Base-by-base conservation (phyloP, 2,329 filamentous ascomycete genomes). In the Lachnellula willkommii region DNA sequence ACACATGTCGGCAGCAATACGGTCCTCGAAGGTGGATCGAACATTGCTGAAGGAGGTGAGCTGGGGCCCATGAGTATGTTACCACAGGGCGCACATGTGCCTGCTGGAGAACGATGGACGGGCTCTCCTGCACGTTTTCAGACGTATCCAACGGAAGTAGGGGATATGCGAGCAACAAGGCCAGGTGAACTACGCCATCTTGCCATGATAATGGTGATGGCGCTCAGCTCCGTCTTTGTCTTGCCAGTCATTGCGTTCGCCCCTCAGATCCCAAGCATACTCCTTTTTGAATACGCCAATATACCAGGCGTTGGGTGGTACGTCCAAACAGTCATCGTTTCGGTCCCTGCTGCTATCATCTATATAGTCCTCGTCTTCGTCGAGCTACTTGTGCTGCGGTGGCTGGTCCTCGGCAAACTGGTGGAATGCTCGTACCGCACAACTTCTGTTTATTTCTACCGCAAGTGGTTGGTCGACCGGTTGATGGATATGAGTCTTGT, bases 401-500 rank as follows among this genome's bases (percentile, higher is more conserved):
- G 52, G 52, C 14, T 54, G 24, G 51, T 53, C 43, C 46, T 54
- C 14, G 52, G 52, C 9, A 50, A 32, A 37, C 45, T 54, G 8
- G 22, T 32, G 32, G 52, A 54, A 42, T 40, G 46, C 36, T 50
- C 52, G n/a, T 54, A 40, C 36, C 45, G 47, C 24, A 49, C 46
- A 15, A 36, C 39, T 7, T 54, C 46, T 14, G 12, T 54, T n/a
- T 54, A 50, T 24, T 50, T 50, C 36, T 50, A 36, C 46, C 45
- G 52, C 12, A 54, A 54, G 22, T 54, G 52, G 52, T 50, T 54
- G 9, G 46, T 54, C 14, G 52, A 54, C 32, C 45, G 52, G n/a
- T 36, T 54, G 52, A 54, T 54, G 52, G 52, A 54, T 35, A 50
- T 54, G 7, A 54, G 52, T 43, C 52, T 54, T n/a, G 46, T 50